These are phyloP conservation scores for Globisporangium ultimum DNA, from an alignment of 352 stramenopile genomes.

Conservation along the genomic window DNA sequence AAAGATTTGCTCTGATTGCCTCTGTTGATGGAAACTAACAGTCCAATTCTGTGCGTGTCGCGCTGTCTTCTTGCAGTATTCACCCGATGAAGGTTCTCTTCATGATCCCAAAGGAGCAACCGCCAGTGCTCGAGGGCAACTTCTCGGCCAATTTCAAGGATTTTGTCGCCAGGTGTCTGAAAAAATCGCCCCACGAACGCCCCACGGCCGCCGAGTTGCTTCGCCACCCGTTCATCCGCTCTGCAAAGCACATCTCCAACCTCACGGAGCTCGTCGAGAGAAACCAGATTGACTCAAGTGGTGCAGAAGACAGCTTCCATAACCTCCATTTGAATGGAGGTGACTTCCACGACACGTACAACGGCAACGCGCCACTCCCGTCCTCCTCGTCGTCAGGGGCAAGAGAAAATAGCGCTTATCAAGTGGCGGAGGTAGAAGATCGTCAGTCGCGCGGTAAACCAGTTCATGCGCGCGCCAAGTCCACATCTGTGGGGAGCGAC, in stretches of 20 bases:
- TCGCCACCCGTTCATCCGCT: slow-evolving; percentile 57
- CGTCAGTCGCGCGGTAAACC: slow-evolving; percentile 30
- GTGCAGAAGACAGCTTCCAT: too few relatives aligned
- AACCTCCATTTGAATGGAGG: too few relatives aligned
- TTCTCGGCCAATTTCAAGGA: slow-evolving; percentile 56
- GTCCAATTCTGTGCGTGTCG: too few relatives aligned
- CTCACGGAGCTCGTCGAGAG: slow-evolving; percentile 47
- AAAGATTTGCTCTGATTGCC: too few relatives aligned
- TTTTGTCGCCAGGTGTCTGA: slow-evolving; percentile 61
- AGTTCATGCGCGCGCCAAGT: slow-evolving; percentile 32
- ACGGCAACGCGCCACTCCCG: too few relatives aligned
- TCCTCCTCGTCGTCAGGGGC: slow-evolving; percentile 55
- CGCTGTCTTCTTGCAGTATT: slow-evolving; percentile 20
- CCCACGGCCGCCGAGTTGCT: slow-evolving; percentile 49
- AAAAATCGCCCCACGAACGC: slow-evolving; percentile 55
- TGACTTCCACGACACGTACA: too few relatives aligned
- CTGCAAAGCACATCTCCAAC: slow-evolving; percentile 23
- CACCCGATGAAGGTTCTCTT: slow-evolving; percentile 87
- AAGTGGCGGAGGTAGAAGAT: slow-evolving; percentile 13
- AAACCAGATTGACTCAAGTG: too few relatives aligned
- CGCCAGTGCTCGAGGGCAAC: slow-evolving; percentile 38
- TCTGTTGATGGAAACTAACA: slow-evolving; percentile 78
- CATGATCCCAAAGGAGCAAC: slow-evolving; percentile 67
- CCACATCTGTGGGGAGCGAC: slow-evolving; percentile 43
- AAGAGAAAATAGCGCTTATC: slow-evolving; percentile 28